Conservation (phyloP, 345 rosid genomes). For the Pelargonium nanum region DNA sequence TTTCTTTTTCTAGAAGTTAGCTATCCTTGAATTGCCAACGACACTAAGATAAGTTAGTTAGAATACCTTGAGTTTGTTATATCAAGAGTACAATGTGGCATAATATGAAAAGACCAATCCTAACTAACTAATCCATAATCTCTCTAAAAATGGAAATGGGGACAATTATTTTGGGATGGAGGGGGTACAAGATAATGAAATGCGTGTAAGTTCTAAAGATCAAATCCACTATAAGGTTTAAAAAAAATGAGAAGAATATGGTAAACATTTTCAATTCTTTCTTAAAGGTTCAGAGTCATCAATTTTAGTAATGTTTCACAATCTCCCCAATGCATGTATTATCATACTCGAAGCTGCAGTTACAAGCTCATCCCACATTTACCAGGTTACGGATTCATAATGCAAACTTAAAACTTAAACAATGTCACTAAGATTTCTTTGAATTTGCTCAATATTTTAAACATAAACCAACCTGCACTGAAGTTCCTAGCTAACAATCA, state of each 20-base stretch:
- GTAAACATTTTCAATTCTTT: not conserved
- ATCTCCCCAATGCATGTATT: not conserved
- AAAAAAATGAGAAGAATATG: not conserved
- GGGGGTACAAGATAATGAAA: too few species aligned
- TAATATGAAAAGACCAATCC: too few species aligned
- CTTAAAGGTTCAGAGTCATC: not conserved
- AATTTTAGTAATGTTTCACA: not conserved
- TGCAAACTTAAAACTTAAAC: not conserved
- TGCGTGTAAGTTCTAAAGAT: not conserved
- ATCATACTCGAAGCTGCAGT: not conserved
- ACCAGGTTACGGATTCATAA: not conserved
- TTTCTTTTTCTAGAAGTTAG: too few species aligned
- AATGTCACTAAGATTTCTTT: not conserved
- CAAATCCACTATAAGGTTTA: not conserved
- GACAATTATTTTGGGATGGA: too few species aligned
- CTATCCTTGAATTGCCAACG: too few species aligned
- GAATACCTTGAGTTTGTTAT: too few species aligned
- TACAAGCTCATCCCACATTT: not conserved
- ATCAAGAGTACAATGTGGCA: too few species aligned
- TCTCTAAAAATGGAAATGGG: too few species aligned
- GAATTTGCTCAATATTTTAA: not conserved
- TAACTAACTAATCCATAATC: too few species aligned
- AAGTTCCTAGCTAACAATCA: not conserved
- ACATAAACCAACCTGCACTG: not conserved
- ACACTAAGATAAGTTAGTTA: too few species aligned